Base-by-base conservation (phyloP, 2,329 filamentous ascomycete genomes). In the Hymenoscyphus salicellus region DNA sequence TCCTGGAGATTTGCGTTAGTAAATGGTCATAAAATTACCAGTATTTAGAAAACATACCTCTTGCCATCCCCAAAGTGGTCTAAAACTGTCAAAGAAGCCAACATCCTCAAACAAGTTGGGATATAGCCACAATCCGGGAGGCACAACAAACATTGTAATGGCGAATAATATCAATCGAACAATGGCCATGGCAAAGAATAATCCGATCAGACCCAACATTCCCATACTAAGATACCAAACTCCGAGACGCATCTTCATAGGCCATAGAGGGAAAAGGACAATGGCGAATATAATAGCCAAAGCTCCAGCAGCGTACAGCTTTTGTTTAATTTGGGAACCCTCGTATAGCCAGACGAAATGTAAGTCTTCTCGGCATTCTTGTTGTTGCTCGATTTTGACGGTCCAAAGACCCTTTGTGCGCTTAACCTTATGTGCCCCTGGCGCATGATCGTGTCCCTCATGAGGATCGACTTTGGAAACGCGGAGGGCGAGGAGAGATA, bases 301-400 rank as follows among this genome's bases (percentile, higher is more conserved):
- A 3, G 93, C 93, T 62, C 93, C 89, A 7, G 83, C 89, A 7
- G 93, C 94, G 79, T 97, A 96, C 43, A 97, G 83, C 81, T 96
- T 95, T 80, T 91, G 91, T 84, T 93, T 97, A 82, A 94, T 87
- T 79, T 98, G 94, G 63, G 91, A 88, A 20, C 94, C 94, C 75
- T 99, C 95, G 78, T 93, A 98, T 62, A 99, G 82, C 93, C 94
- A 99, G 66, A 94, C 89, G 76, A 98, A 99, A 82, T 99, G 94
- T 83, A 95, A 88, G 46, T 94, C 91, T 64, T 95, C 91, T 58
- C 80, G 81, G 64, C 89, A 89, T 74, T 98, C 94, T 78, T 99
- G 95, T 79, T 99, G 94, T 73, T 94, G 93, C 79, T 97, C 93
- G 71, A 99, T 94, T 75, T 89, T 89, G 67, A 99, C 95, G 3